Evolutionary conservation across 257 asterid genomes (phyloP).

Genomic region (Nicotiana undulata): DNA sequence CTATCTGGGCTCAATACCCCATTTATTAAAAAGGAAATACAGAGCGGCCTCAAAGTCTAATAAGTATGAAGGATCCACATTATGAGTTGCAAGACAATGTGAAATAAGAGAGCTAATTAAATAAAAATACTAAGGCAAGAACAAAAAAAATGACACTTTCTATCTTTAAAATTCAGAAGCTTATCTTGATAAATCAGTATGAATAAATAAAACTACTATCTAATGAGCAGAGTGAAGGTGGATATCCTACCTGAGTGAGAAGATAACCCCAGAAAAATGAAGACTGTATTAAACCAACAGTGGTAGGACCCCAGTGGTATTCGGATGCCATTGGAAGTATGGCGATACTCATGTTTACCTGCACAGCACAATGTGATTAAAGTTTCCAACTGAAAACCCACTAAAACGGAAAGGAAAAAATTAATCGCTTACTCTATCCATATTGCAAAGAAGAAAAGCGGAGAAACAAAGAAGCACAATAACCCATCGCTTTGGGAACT

Average conservation of each 20-base stretch:
- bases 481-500: conserved; percentile 84
- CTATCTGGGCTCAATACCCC: conserved; percentile 44
- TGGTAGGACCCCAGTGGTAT: conserved; percentile 67
- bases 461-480: conserved; percentile 81
- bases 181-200: conserved; percentile 1
- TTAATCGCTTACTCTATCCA: conserved; percentile 67
- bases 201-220: not conserved
- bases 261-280: conserved; percentile 96
- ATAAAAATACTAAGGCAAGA: not conserved
- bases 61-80: not conserved
- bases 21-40: conserved; percentile 7
- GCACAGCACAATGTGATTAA: not conserved
- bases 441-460: conserved; percentile 80
- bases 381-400: not conserved
- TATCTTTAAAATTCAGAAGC: not conserved
- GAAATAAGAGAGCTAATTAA: not conserved
- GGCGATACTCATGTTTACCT: conserved; percentile 97
- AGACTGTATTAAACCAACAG: conserved; percentile 87
- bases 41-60: not conserved
- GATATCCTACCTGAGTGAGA: conserved; percentile 67
- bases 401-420: not conserved
- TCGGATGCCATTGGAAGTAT: conserved; percentile 92
- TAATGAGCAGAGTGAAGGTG: not conserved
- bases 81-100: not conserved
- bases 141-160: not conserved